Conservation (phyloP, 1,284 basidiomycete species). For the Heterobasidion parviporum region DNA sequence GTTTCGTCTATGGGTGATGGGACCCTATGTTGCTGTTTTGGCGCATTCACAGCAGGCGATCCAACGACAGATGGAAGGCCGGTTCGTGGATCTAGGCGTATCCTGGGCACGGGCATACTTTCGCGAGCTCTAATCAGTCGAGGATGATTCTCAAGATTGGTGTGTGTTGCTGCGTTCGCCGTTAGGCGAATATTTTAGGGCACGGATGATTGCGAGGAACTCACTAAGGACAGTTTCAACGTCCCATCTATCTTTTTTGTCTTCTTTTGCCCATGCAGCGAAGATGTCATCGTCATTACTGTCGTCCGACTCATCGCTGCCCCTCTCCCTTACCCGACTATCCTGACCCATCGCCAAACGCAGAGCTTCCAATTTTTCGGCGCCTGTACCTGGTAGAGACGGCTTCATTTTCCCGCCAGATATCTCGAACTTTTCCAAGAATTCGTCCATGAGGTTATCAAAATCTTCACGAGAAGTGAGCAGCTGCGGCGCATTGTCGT, state of each 20-base stretch:
- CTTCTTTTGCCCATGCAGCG: slow-evolving; percentile 46
- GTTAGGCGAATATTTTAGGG: neutral
- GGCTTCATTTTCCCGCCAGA: slow-evolving; percentile 84
- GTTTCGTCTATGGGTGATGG: neutral
- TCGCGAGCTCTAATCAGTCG: slow-evolving; percentile 68
- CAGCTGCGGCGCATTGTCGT: slow-evolving; percentile 61
- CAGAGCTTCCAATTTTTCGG: slow-evolving; percentile 74
- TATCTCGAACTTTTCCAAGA: slow-evolving; percentile 88
- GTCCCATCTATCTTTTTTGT: slow-evolving; percentile 83
- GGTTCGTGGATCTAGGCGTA: slow-evolving; percentile 65
- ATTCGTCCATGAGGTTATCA: slow-evolving; percentile 88
- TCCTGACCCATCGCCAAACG: slow-evolving; percentile 73
- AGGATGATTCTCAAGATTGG: slow-evolving; percentile 93
- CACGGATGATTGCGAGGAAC: slow-evolving; percentile 19
- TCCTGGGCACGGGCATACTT: slow-evolving; percentile 48
- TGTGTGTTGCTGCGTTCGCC: slow-evolving; percentile 72
- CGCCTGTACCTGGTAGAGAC: slow-evolving; percentile 58
- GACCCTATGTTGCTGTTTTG: neutral
- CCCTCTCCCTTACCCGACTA: slow-evolving; percentile 35
- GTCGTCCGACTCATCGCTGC: slow-evolving; percentile 23
- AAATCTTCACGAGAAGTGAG: slow-evolving; percentile 84
- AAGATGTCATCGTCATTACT: slow-evolving; percentile 42
- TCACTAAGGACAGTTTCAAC: slow-evolving; percentile 89
- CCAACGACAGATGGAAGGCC: slow-evolving; percentile 54
- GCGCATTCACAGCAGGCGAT: neutral